Conservation (phyloP, 1,284 basidiomycete species). For the Cronartium ribicola region DNA sequence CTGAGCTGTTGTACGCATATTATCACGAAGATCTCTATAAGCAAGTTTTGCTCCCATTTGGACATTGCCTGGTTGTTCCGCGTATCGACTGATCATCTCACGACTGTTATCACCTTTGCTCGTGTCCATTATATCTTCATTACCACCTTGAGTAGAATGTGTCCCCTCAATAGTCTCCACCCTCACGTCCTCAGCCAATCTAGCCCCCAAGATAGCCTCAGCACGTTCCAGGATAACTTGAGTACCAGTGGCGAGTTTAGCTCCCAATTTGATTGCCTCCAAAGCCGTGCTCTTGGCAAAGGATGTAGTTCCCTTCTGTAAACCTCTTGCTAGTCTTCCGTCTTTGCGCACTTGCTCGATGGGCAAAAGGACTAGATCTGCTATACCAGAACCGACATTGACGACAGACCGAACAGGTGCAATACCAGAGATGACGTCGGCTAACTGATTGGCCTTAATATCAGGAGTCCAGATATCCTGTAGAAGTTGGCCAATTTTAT, state of each 20-base stretch:
- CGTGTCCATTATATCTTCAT: conserved; percentile 11
- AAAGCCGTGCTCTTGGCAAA: conserved; percentile 90
- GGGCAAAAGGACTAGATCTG: conserved; percentile 88
- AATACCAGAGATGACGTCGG: conserved; percentile 95
- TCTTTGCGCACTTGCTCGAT: conserved; percentile 95
- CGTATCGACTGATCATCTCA: conserved; percentile 76
- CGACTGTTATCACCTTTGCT: conserved; percentile 43
- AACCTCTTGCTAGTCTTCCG: conserved; percentile 79
- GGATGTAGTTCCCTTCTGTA: conserved; percentile 87
- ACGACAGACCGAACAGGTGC: conserved; percentile 90
- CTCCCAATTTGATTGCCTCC: conserved; percentile 92
- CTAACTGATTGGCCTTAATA: conserved; percentile 94
- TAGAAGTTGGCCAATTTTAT: conserved; percentile 73
- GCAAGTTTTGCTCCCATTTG: conserved; percentile 84
- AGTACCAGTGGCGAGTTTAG: conserved; percentile 87
- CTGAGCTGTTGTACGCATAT: conserved; percentile 87
- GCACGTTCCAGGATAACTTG: conserved; percentile 95
- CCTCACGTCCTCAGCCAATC: conserved; percentile 46
- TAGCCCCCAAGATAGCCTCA: conserved; percentile 79
- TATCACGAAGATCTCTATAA: conserved; percentile 74
- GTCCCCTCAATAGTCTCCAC: conserved; percentile 45
- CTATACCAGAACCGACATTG: conserved; percentile 92
- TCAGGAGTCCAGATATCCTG: conserved; percentile 99
- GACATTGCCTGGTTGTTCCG: conserved; percentile 77
- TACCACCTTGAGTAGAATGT: conserved; percentile 21